phyloP scores from a whole-genome alignment of 805 yeast genomes.

The Candida patagonica region DNA sequence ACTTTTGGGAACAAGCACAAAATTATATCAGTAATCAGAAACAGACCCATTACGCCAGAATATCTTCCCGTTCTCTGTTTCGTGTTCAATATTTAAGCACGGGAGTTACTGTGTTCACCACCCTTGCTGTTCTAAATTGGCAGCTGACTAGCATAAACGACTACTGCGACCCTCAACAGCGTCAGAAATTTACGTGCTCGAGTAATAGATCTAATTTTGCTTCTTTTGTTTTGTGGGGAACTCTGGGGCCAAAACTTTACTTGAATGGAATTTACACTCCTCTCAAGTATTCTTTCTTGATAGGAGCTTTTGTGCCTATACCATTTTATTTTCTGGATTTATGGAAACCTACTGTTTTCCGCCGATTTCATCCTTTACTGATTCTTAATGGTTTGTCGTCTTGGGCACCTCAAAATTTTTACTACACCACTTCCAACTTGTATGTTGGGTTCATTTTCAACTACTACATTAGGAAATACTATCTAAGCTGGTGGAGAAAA shows the following conservation, averaged over 20 bases:
- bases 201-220: conserved; percentile 35
- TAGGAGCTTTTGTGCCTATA: conserved; percentile 17
- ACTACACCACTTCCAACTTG: conserved; percentile 35
- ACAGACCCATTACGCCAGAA: conserved; percentile 47
- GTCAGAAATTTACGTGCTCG: conserved; percentile 38
- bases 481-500: conserved; percentile 43
- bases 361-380: conserved; percentile 1
- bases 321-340: conserved; percentile 4
- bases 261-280: conserved; percentile 25
- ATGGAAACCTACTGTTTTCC: background rate
- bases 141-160: conserved; percentile 32
- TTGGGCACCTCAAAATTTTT: conserved; percentile 35
- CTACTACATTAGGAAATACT: conserved; percentile 34
- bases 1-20: conserved; percentile 38
- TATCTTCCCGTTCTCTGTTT: conserved; percentile 39
- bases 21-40: conserved; percentile 49
- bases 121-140: conserved; percentile 36
- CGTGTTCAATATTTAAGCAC: conserved; percentile 23
- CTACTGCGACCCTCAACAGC: conserved; percentile 36
- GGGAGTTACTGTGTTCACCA: conserved; percentile 36
- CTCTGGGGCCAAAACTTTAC: conserved; percentile 38
- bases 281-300: conserved; percentile 18
- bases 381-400: conserved; percentile 1
- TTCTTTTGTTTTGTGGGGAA: conserved; percentile 37
- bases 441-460: conserved; percentile 36